Base-by-base conservation (phyloP, 2,329 filamentous ascomycete genomes). In the Orbilia javanica region DNA sequence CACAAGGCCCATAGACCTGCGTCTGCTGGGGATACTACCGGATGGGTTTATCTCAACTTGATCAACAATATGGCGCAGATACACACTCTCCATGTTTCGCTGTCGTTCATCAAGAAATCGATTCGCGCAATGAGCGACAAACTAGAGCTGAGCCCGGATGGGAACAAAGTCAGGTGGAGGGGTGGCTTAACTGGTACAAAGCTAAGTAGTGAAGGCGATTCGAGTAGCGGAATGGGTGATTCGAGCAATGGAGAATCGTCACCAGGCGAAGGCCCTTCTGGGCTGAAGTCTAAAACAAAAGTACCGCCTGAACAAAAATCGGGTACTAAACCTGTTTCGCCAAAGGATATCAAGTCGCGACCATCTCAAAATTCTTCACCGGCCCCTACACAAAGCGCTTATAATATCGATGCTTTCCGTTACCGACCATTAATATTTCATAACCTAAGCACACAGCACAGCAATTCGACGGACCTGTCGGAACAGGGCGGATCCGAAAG, bases 21-120 rank as follows among this genome's bases (percentile, higher is more conserved):
- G 64, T 88, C 89, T 10, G 86, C 88, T 13, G 87, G 90, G 0
- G 90, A 91, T 68, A 86, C 87, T 0, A 90, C 93, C 27, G 92
- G 92, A 3, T 96, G 93, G 93, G 89, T 95, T 0, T 95, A 94
- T 81, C 85, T 96, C 5, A 96, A 96, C 80, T 85, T 96, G 0
- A 86, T 96, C 0, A 90, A 91, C 82, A 94, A 91, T 82, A 88
- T 96, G 86, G 93, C 93, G 0, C 93, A 96, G 84, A 85, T 96
- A 18, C 93, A 96, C 81, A 95, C 94, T 0, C 87, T 96, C 80
- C 94, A 93, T 74, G 93, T 96, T 0, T 94, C 93, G 0, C 87
- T 90, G 0, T 89, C 91, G 29, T 95, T 95, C 81, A 90, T 96
- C 44, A 90, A 92, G 73, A 88, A 88, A 39, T 92, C 93, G 0